Conservation (phyloP, 73 alveolate species). For the Paramecium pentaurelia region DNA sequence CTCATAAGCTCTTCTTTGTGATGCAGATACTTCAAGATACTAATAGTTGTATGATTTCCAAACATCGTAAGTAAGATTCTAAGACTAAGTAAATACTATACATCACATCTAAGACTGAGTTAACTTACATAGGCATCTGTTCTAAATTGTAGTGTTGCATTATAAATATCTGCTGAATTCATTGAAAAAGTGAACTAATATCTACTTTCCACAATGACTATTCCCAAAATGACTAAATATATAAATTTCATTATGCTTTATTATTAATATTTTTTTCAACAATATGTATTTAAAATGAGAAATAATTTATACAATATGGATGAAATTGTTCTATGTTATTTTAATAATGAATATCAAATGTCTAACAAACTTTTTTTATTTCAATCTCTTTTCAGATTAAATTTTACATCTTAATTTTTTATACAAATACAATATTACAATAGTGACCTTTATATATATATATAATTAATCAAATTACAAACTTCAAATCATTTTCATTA, state of each 20-base stretch:
- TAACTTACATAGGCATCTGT: neutral
- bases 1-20: neutral
- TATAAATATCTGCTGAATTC: neutral
- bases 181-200: neutral
- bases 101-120: neutral
- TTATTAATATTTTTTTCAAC: neutral
- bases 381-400: neutral
- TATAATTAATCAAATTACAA: neutral
- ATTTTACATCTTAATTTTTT: neutral
- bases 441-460: neutral
- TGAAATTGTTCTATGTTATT: neutral
- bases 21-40: neutral
- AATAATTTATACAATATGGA: slow-evolving; percentile 14
- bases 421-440: neutral
- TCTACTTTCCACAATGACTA: neutral
- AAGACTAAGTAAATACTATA: neutral
- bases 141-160: neutral
- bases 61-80: neutral
- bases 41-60: neutral
- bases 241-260: neutral
- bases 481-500: neutral
- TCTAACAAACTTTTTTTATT: neutral
- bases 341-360: neutral
- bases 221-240: neutral
- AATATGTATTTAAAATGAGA: neutral